Evolutionary conservation across 176 grass and related monocot genomes (phyloP), one percentile per base, ranked within the genome.

Genomic region (Oryza australiensis): DNA sequence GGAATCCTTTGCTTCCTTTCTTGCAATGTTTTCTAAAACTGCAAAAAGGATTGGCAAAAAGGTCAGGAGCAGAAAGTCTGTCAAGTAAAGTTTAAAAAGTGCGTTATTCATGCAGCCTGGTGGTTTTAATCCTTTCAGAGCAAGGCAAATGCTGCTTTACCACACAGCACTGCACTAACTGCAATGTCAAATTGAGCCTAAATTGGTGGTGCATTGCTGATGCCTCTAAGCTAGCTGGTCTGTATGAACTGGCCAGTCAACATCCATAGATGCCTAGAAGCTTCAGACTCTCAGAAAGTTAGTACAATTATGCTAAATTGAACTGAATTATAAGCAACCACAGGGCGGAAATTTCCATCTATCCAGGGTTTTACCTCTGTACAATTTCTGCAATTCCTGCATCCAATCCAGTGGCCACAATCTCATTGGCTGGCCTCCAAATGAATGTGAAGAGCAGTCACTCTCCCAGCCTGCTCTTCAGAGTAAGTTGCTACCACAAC

Each of bases 51-150:
- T 51, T 3, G 33, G 33, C 14, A 9, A 80, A 49, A 85, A 64
- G 33, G 11, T 30, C 24, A 35, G 68, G 27, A 73, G 35, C 9
- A 77, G 69, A 42, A 65, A 23, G 20, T 1, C 26, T 22, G 63
- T 63, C 64, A 51, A 80, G 41, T 13, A 78, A 53, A 53, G 51
- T 7, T 69, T 64, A 29, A 40, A 81, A 62, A 71, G 29, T 23
- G 9, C 82, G 85, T 78, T 87, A 85, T 73, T 87, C 71, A 85
- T 33, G 64, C 55, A 57, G 24, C 65, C 41, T 85, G 87, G 75
- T 57, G 14, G 41, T 64, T 76, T 85, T 65, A 35, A 81, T 66
- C 65, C 77, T 81, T 89, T 20, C 22, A 34, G 53, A 74, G 77
- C 38, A 85, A 85, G 87, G 72, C 46, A 76, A 76, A 68, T 51